Evolutionary conservation across 192 early-diverging fungal species (phyloP).

Genomic region (Dissophora ornata): DNA sequence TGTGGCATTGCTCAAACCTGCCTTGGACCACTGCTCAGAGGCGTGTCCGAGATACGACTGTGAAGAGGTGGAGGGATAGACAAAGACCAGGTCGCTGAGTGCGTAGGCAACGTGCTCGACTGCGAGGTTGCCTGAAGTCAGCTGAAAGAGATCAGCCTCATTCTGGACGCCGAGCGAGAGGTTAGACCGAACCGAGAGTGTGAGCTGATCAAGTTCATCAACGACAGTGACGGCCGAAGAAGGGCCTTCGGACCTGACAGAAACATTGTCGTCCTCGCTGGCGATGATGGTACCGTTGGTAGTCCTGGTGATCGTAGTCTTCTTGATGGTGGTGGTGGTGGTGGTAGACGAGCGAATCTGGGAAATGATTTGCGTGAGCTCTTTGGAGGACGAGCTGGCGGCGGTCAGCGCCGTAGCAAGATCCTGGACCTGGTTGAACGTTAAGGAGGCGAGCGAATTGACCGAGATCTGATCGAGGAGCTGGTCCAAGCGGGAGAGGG

Average conservation of each 20-base stretch:
- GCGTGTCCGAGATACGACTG: conserved; percentile 72
- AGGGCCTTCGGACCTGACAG: conserved; percentile 44
- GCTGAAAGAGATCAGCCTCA: conserved; percentile 31
- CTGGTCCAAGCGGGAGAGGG: conserved; percentile 37
- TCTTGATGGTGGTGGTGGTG: conserved; percentile 21
- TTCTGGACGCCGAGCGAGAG: conserved; percentile 40
- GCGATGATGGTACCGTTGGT: neutral
- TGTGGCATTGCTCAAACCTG: conserved; percentile 74
- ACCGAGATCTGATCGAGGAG: conserved; percentile 50
- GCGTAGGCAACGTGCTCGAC: conserved; percentile 80
- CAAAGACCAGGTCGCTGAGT: conserved; percentile 84
- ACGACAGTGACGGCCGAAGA: conserved; percentile 51
- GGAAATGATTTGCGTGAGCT: conserved; percentile 29
- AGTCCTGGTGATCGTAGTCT: conserved; percentile 7
- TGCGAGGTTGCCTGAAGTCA: conserved; percentile 72
- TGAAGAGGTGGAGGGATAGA: conserved; percentile 77
- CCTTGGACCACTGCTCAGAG: conserved; percentile 72
- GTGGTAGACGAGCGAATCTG: conserved; percentile 24
- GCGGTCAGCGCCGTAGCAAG: conserved; percentile 31
- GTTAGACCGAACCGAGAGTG: conserved; percentile 51
- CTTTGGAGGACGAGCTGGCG: conserved; percentile 8
- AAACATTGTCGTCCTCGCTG: conserved; percentile 35
- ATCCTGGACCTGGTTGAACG: conserved; percentile 29
- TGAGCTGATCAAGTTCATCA: conserved; percentile 39
- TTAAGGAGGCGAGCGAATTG: conserved; percentile 30